Base-by-base conservation (phyloP, 2,329 filamentous ascomycete genomes). In the Waltergamsia citrina region DNA sequence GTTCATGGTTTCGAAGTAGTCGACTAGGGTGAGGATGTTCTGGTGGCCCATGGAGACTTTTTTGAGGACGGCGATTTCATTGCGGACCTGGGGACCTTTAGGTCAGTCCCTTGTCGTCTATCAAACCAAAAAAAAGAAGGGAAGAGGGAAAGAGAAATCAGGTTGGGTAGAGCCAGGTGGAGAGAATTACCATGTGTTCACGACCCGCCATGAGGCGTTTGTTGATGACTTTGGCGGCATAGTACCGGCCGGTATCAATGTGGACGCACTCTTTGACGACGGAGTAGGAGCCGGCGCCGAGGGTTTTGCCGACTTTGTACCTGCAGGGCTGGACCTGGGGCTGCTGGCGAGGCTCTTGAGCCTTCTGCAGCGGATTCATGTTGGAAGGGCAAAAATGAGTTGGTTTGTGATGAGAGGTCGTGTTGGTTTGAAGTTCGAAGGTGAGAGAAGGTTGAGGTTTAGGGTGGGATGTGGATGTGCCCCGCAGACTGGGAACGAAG, bases 1-100 rank as follows among this genome's bases (percentile, higher is more conserved):
- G 65, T 98, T 96, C 85, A 95, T 94, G 6, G 92, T 98, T 66
- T 98, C 92, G 54, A 98, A 98, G 62, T 96, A 98, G 65, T 98
- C 92, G 49, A 96, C 92, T 38, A 98, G 72, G 2, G 92, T 98
- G 41, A 98, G 67, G 55, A 98, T 96, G 55, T 98, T 98, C 59
- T 92, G 85, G 63, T 98, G 90, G 36, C 92, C 92, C 85, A 98
- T 94, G 2, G 90, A 96, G n/a, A 98, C 90, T 52, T 82, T 82
- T 61, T 96, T 96, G 45, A 98, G 71, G 18, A 98, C 87, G 6
- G 92, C 90, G 49, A 98, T 98, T 63, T 98, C 92, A 57, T 98
- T 98, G 42, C 92, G 83, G 38, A 94, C 85, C 86, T 94, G 82
- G 38, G 93, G 85, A 85, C 93, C 27, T 24, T 9, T 18, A 31